These are phyloP conservation scores for Botrytis tulipae DNA, from an alignment of 2,329 filamentous ascomycete genomes.

Conservation along the genomic window DNA sequence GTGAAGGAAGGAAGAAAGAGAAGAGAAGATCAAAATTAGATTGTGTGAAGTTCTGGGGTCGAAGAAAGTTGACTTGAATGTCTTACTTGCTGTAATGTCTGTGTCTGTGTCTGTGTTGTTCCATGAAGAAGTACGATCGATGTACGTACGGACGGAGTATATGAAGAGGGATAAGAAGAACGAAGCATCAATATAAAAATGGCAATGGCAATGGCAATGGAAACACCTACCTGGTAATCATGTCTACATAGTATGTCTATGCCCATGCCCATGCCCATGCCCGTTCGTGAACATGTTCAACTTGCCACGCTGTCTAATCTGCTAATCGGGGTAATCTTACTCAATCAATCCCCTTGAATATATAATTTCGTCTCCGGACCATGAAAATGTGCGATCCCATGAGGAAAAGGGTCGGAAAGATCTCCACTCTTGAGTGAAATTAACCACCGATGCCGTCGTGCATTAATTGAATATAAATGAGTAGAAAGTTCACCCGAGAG, in stretches of 20 bases:
- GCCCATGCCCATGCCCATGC: background rate
- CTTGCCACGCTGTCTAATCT: constrained; percentile 12
- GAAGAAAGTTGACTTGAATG: background rate
- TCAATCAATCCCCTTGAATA: background rate
- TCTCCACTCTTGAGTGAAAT: constrained; percentile 10
- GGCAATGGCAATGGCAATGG: background rate
- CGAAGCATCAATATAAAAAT: background rate
- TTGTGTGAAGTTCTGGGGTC: background rate
- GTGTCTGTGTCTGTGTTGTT: background rate
- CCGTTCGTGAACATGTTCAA: background rate
- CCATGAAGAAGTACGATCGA: too few species aligned
- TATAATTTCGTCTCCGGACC: constrained; percentile 14
- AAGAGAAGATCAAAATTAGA: background rate
- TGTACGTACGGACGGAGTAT: background rate
- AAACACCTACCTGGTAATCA: background rate
- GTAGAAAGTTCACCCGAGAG: background rate
- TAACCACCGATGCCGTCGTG: background rate
- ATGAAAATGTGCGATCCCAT: background rate
- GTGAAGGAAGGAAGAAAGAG: too few species aligned
- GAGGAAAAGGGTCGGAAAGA: background rate
- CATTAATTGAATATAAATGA: constrained; percentile 2
- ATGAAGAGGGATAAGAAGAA: background rate
- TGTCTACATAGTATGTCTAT: too few species aligned
- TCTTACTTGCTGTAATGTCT: background rate
- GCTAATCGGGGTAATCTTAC: background rate